phyloP scores from a whole-genome alignment of 2,329 filamentous ascomycete genomes.

The Trichoderma harzianum region DNA sequence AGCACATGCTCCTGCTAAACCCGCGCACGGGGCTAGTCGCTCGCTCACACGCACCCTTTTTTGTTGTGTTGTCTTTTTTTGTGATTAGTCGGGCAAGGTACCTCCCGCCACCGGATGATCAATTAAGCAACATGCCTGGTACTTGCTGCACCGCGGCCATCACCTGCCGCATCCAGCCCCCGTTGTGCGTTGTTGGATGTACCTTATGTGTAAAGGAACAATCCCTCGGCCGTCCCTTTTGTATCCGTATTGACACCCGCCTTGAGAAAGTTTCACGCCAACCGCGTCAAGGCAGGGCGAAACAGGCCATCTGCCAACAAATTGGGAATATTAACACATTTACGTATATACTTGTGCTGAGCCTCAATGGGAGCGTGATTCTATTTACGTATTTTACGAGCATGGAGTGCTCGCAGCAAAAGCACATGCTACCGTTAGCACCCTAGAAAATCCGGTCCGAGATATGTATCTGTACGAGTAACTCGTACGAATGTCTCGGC shows the following conservation, averaged over 20 bases:
- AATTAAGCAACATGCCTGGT: not conserved
- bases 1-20: conserved; percentile 18
- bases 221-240: not conserved
- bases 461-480: not conserved
- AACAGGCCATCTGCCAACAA: not conserved
- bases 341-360: not conserved
- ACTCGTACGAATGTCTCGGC: not conserved
- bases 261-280: not conserved
- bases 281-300: not conserved
- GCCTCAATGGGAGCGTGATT: not conserved
- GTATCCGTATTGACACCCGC: not conserved
- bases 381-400: not conserved
- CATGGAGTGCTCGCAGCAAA: not conserved
- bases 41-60: not conserved
- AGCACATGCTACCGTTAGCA: not conserved
- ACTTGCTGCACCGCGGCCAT: not conserved
- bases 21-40: conserved; percentile 11
- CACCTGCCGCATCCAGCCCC: conserved; percentile 15
- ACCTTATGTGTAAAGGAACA: not conserved
- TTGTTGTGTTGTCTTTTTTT: not conserved
- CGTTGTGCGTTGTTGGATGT: not conserved
- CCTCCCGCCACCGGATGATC: conserved; percentile 14
- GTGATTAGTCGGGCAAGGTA: conserved; percentile 1
- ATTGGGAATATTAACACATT: not conserved
- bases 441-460: not conserved